Conservation (phyloP, 1,284 basidiomycete genomes). For the Trichosporon sp. region DNA sequence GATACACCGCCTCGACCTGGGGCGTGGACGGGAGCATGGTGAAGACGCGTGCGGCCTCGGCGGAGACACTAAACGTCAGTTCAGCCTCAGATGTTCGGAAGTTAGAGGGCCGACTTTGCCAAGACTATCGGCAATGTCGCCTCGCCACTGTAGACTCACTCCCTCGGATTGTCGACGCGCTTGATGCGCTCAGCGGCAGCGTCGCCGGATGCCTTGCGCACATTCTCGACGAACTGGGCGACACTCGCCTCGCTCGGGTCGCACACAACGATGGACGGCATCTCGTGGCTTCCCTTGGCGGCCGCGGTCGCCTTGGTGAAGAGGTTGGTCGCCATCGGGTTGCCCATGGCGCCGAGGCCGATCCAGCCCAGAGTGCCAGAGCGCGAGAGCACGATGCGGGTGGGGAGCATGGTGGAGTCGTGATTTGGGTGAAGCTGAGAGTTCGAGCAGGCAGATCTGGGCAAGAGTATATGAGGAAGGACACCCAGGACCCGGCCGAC, state of each 20-base stretch:
- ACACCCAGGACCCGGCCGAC: background rate
- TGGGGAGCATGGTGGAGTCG: slow-evolving; percentile 38
- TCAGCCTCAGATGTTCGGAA: too few relatives aligned
- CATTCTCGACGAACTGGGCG: slow-evolving; percentile 37
- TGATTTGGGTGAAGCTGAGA: background rate
- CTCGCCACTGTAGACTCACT: slow-evolving; percentile 23
- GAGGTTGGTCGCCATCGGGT: slow-evolving; percentile 54
- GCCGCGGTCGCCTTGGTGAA: slow-evolving; percentile 50
- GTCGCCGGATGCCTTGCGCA: slow-evolving; percentile 21
- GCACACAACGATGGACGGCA: slow-evolving; percentile 49
- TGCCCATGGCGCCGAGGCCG: slow-evolving; percentile 54
- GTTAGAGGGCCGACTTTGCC: background rate
- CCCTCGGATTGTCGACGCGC: slow-evolving; percentile 22
- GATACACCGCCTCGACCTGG: slow-evolving; percentile 57
- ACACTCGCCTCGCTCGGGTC: slow-evolving; percentile 45
- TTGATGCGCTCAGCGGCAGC: slow-evolving; percentile 29
- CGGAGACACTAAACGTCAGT: slow-evolving; percentile 49
- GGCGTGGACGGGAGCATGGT: slow-evolving; percentile 60
- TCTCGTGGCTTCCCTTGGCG: slow-evolving; percentile 20
- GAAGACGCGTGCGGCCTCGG: slow-evolving; percentile 55
- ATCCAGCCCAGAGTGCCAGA: slow-evolving; percentile 51
- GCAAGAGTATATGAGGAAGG: background rate
- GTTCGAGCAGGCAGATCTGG: background rate
- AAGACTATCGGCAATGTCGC: too few relatives aligned
- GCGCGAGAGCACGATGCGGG: slow-evolving; percentile 37